Evolutionary conservation across 2,329 filamentous ascomycete species (phyloP).

Genomic region (Claviceps africana): DNA sequence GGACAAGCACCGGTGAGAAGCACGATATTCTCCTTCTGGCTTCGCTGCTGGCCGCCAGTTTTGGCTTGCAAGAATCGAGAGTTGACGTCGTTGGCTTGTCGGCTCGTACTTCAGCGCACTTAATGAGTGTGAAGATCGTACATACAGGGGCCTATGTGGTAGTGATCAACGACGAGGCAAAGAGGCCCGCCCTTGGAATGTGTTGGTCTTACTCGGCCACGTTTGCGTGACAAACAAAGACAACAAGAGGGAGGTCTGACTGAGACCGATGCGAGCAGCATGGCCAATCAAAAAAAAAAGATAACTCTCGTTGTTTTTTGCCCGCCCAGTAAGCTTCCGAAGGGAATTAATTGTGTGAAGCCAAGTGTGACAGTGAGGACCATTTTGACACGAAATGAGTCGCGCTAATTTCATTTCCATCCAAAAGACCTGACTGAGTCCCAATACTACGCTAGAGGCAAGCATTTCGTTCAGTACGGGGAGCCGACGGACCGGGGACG

Average conservation of each 20-base stretch:
- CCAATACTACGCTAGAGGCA: not conserved
- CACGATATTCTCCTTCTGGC: not conserved
- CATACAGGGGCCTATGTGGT: not conserved
- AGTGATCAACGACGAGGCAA: not conserved
- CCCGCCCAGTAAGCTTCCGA: not conserved
- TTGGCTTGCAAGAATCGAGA: not conserved
- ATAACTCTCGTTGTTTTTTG: not conserved
- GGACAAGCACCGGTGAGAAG: not conserved
- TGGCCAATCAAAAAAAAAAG: not conserved
- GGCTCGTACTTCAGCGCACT: not conserved
- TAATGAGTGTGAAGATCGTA: not conserved
- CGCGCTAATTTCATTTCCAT: not conserved
- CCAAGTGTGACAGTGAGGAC: not conserved
- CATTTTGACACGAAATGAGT: not conserved
- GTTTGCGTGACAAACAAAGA: not conserved
- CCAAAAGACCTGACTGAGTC: not conserved
- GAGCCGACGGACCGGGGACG: not conserved
- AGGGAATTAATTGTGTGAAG: not conserved
- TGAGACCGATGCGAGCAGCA: not conserved
- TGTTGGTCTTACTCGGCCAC: not conserved
- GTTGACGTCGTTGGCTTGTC: not conserved
- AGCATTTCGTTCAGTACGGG: not conserved
- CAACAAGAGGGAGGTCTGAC: not conserved
- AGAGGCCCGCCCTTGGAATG: not conserved
- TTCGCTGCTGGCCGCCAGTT: not conserved